Percentiles rank a stretch among this genome's conserved stretches.
Conservation (phyloP, 2,329 filamentous ascomycete genomes). For the Trichoderma brevicompactum region DNA sequence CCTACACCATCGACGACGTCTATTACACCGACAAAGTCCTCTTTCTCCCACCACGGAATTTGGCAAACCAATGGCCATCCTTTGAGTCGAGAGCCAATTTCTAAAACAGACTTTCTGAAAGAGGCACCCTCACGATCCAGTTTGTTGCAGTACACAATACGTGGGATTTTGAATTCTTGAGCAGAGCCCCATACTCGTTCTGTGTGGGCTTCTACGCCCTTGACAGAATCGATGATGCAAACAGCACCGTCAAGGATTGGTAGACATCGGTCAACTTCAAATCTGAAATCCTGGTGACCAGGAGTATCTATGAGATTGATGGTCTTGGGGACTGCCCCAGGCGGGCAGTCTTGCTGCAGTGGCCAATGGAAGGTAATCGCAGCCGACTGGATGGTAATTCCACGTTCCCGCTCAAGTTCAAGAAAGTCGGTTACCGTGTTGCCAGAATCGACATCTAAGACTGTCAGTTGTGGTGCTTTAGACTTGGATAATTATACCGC, state of each 20-base stretch:
- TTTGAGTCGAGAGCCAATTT: conserved; percentile 77
- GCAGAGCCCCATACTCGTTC: conserved; percentile 96
- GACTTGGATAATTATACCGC: conserved; percentile 32
- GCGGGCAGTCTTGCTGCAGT: conserved; percentile 52
- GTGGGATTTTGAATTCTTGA: conserved; percentile 80
- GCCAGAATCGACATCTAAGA: conserved; percentile 84
- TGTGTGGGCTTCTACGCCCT: conserved; percentile 94
- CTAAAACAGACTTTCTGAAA: conserved; percentile 83
- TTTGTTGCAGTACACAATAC: conserved; percentile 78
- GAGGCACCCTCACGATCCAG: conserved; percentile 76
- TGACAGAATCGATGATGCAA: conserved; percentile 91
- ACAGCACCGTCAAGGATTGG: conserved; percentile 87
- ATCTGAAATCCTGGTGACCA: conserved; percentile 95
- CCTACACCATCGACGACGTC: conserved; percentile 79
- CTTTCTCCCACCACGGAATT: conserved; percentile 90
- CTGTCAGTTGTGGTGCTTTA: conserved; percentile 11
- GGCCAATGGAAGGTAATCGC: conserved; percentile 97
- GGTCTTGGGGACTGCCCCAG: conserved; percentile 59
- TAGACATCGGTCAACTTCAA: conserved; percentile 90
- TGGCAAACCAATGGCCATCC: conserved; percentile 92
- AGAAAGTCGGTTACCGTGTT: conserved; percentile 98
- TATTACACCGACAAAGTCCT: conserved; percentile 79
- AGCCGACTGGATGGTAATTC: conserved; percentile 97
- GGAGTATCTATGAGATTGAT: conserved; percentile 96
- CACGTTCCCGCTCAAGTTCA: conserved; percentile 85